Evolutionary conservation across 306 rosid species (phyloP).

Genomic region (Lotus japonicus): DNA sequence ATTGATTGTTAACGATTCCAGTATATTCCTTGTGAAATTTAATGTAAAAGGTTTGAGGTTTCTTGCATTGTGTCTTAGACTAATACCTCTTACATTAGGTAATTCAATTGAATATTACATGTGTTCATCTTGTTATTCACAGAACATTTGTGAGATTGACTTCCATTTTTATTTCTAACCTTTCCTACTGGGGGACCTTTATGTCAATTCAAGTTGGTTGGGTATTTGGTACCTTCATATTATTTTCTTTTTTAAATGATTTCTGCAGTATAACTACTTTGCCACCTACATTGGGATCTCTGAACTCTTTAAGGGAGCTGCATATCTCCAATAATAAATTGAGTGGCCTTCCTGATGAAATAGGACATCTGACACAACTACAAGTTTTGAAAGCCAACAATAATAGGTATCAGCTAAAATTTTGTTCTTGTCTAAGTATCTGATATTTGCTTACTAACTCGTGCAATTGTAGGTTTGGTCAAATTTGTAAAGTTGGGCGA

Average conservation of each 20-base stretch:
- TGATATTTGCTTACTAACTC: slow-evolving; percentile 1
- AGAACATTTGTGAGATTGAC: neutral
- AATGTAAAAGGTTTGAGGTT: neutral
- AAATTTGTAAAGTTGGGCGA: neutral
- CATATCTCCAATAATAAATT: slow-evolving; percentile 63
- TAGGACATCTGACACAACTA: slow-evolving; percentile 50
- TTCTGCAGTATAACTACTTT: slow-evolving; percentile 59
- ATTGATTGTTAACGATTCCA: neutral
- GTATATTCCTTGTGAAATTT: neutral
- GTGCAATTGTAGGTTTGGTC: neutral
- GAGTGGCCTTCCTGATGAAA: slow-evolving; percentile 62
- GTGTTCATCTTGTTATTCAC: neutral
- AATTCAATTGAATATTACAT: slow-evolving; percentile 1
- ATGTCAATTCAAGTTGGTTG: neutral
- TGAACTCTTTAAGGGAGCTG: slow-evolving; percentile 62
- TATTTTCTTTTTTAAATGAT: slow-evolving; percentile 5
- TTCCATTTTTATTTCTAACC: neutral
- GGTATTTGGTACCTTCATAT: neutral
- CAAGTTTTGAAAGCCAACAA: slow-evolving; percentile 64
- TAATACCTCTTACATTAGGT: neutral
- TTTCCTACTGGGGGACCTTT: neutral
- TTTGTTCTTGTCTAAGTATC: neutral
- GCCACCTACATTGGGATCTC: slow-evolving; percentile 56
- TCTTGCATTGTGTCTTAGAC: neutral
- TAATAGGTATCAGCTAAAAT: slow-evolving; percentile 53